These are phyloP conservation scores for Fusarium pseudograminearum DNA, from an alignment of 2,329 filamentous ascomycete species.

Conservation along the genomic window DNA sequence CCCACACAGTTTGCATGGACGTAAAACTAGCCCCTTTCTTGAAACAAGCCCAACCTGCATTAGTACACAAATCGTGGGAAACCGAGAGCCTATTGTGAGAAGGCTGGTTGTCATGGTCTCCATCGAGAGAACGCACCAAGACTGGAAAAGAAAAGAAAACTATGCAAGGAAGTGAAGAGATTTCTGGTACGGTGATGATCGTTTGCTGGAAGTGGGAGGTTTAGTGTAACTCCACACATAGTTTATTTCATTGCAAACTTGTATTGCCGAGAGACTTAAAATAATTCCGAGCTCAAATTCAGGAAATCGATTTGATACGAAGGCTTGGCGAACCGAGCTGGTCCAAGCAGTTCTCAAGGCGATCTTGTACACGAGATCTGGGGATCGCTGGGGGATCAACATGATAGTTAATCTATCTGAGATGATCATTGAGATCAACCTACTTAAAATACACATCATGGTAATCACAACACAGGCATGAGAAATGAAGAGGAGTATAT, in stretches of 20 bases:
- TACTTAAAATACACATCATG: rapidly evolving
- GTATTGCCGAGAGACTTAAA: neutral
- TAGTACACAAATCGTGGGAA: conserved; percentile 40
- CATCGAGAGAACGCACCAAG: conserved; percentile 23
- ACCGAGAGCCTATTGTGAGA: conserved; percentile 37
- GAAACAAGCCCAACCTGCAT: conserved; percentile 45
- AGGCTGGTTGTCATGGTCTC: conserved; percentile 16
- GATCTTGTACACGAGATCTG: neutral
- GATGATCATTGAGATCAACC: neutral
- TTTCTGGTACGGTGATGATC: conserved; percentile 5
- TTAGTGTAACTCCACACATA: neutral
- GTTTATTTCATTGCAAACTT: neutral
- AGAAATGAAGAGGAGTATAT: conserved; percentile 45
- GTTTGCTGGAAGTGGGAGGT: neutral
- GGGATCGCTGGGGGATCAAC: neutral
- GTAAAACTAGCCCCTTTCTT: conserved; percentile 17
- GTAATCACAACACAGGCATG: neutral
- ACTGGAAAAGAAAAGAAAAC: conserved; percentile 12
- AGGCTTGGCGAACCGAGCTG: conserved; percentile 8
- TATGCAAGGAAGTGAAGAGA: conserved; percentile 26
- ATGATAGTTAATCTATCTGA: neutral
- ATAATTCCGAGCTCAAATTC: neutral
- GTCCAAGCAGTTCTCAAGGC: neutral
- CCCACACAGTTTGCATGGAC: conserved; percentile 19
- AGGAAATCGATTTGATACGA: neutral